A percentile compares a stretch with the other conserved stretches of the same genome.
Evolutionary conservation across 495 filamentous ascomycete genomes (phyloP).

Genomic region (Barbatosphaeria neglecta): DNA sequence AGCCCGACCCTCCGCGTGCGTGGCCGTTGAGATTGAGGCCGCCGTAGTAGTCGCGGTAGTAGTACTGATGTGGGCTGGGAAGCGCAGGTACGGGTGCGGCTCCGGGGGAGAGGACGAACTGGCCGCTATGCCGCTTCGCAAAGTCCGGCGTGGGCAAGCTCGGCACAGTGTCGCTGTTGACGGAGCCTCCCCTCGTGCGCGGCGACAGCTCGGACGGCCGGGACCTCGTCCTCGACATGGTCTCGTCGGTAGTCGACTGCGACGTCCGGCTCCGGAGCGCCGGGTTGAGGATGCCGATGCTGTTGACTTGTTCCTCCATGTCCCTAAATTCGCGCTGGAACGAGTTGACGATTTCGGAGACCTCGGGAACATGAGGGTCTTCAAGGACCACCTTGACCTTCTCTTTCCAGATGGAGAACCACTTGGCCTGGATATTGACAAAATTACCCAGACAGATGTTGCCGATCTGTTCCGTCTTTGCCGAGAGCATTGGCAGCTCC

Average conservation of each 20-base stretch:
- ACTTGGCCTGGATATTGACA: conserved; percentile 66
- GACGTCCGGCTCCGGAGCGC: conserved; percentile 27
- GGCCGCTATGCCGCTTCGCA: conserved; percentile 42
- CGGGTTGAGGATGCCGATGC: conserved; percentile 38
- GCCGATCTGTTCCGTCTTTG: conserved; percentile 64
- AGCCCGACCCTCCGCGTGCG: conserved; percentile 23
- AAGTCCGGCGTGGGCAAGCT: conserved; percentile 46
- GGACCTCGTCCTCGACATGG: conserved; percentile 25
- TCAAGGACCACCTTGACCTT: conserved; percentile 69
- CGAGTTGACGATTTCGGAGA: conserved; percentile 53
- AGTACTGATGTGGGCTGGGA: conserved; percentile 36
- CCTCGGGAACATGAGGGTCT: conserved; percentile 47
- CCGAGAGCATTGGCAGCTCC: conserved; percentile 78
- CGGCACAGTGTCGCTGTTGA: conserved; percentile 55
- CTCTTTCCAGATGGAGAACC: conserved; percentile 67
- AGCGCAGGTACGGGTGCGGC: conserved; percentile 24
- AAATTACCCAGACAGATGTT: conserved; percentile 71
- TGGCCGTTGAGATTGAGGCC: conserved; percentile 26
- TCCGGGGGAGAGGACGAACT: conserved; percentile 42
- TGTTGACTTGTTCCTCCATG: conserved; percentile 39
- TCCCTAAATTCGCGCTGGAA: conserved; percentile 64
- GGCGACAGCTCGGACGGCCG: conserved; percentile 26
- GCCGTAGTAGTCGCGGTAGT: conserved; percentile 37
- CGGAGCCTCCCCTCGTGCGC: conserved; percentile 42
- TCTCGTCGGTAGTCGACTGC: conserved; percentile 35